Evolutionary conservation across 352 stramenopile genomes (phyloP).

Genomic region (Pythium oligandrum): DNA sequence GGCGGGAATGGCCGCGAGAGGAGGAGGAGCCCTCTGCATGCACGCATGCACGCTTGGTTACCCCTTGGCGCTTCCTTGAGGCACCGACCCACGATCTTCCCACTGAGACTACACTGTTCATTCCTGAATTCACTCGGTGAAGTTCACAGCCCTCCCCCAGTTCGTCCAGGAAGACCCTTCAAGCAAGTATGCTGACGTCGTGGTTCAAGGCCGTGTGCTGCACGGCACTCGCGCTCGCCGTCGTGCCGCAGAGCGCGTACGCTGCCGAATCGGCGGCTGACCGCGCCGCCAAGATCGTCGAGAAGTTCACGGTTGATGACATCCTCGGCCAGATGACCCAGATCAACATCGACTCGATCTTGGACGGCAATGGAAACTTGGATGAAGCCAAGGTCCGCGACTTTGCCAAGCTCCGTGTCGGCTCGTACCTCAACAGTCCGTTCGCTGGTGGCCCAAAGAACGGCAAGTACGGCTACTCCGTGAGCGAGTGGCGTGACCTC

Average conservation of each 20-base stretch:
- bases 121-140: too few species aligned
- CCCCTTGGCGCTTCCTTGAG: too few species aligned
- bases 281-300: constrained; percentile 39
- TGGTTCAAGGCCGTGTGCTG: constrained; percentile 27
- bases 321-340: constrained; percentile 83
- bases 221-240: constrained; percentile 20
- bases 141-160: too few species aligned
- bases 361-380: constrained; percentile 34
- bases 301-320: constrained; percentile 25
- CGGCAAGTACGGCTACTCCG: constrained; percentile 34
- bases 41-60: too few species aligned
- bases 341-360: constrained; percentile 64
- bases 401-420: constrained; percentile 59
- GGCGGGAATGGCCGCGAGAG: too few species aligned
- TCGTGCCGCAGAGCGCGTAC: constrained; percentile 12
- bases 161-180: too few species aligned
- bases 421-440: constrained; percentile 60
- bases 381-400: constrained; percentile 39
- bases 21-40: too few species aligned
- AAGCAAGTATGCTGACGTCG: constrained; percentile 25
- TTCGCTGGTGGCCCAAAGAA: constrained; percentile 18
- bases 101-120: too few species aligned
- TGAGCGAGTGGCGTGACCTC: constrained; percentile 40
- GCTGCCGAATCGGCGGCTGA: too few species aligned
- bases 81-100: too few species aligned